Base-by-base conservation (phyloP, 1,284 basidiomycete genomes). In the Malassezia japonica region DNA sequence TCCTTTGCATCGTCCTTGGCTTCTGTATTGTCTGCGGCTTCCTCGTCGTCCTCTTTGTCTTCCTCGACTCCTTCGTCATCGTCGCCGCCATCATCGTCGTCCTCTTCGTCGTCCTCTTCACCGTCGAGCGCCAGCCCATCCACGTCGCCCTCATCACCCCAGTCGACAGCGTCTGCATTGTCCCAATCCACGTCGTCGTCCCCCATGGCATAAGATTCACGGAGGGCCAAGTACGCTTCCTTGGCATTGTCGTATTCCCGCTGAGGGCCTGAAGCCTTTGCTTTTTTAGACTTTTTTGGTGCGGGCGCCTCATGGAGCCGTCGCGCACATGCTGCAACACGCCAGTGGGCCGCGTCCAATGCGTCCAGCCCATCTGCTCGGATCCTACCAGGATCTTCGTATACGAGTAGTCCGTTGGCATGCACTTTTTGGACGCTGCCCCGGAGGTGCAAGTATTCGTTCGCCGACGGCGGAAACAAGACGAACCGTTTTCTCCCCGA, bases 401-500 rank as follows among this genome's bases (percentile, higher is more conserved):
- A 72, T 39, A 63, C 60, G 32, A 72, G 61, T 33, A 72, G 59
- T 18, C 70, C 70, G 23, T 72, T 72, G 15, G 36, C 37, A 31
- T 70, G 64, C 2, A 72, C 59, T 6, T 49, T 21, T 18, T 57
- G 51, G 15, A 70, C 37, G 7, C 47, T 13, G 21, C 70, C 70
- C 6, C 62, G 51, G 7, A 63, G 53, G 49, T 67, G 60, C 16
- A 72, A 48, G 27, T 55, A 59, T 6, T 44, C 43, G 49, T 69
- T 59, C 16, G 66, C 62, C 2, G 57, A 49, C 4, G 70, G 70
- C 2, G 70, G 70, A 32, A 68, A 72, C 37, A 72, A 59, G n/a
- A 72, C 48, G 36, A 72, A 69, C 15, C 70, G 58, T 36, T 72
- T 72, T 41, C 60, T 56, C 27, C 70, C 70, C 9, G 61, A 62